phyloP scores from a whole-genome alignment of 352 stramenopile species.

The Pythium rishiriense region DNA sequence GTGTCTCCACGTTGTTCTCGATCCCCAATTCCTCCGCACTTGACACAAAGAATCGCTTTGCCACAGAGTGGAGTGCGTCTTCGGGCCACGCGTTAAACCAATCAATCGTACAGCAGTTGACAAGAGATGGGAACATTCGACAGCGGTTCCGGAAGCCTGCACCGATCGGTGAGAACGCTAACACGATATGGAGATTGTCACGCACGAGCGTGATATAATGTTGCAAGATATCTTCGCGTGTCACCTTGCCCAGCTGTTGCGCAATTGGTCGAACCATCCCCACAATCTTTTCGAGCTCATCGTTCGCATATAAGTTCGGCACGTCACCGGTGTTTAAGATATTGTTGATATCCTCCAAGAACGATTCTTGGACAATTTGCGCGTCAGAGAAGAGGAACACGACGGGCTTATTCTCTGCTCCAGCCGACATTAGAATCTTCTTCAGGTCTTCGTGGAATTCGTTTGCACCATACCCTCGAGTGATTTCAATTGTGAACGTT shows the following conservation, averaged over 20 bases:
- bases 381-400: conserved; percentile 96
- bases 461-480: conserved; percentile 92
- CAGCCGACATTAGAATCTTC: conserved; percentile 86
- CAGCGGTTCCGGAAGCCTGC: conserved; percentile 93
- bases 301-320: conserved; percentile 93
- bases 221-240: conserved; percentile 84
- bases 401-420: conserved; percentile 81
- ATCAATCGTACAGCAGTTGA: conserved; percentile 97
- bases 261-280: conserved; percentile 89
- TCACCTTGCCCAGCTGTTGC: conserved; percentile 88
- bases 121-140: conserved; percentile 94
- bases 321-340: conserved; percentile 96
- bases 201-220: conserved; percentile 91
- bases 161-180: conserved; percentile 94
- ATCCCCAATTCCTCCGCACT: conserved; percentile 88
- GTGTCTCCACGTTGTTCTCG: conserved; percentile 80
- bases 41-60: conserved; percentile 89
- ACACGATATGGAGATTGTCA: conserved; percentile 92
- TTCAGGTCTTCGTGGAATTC: conserved; percentile 97
- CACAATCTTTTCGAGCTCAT: conserved; percentile 90
- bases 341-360: conserved; percentile 96
- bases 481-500: conserved; percentile 94
- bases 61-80: conserved; percentile 92
- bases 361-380: conserved; percentile 93
- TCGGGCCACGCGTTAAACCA: conserved; percentile 96